phyloP scores from a whole-genome alignment of 345 rosid species.

The Abelmoschus esculentus region DNA sequence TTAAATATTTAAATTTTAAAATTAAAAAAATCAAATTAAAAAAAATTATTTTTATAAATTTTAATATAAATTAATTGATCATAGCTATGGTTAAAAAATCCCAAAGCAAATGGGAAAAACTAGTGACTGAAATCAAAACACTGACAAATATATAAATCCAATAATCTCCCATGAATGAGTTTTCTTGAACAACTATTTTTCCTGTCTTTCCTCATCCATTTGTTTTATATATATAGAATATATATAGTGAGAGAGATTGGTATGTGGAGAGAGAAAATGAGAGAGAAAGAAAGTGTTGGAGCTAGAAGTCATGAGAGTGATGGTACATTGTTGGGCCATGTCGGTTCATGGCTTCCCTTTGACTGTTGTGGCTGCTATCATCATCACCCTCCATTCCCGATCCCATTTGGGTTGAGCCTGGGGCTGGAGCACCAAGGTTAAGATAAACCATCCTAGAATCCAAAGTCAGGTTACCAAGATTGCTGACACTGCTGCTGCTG shows the following conservation, averaged over 20 bases:
- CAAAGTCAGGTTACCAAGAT: conserved; percentile 33
- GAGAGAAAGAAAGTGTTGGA: background rate
- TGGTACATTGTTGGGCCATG: background rate
- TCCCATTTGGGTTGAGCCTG: conserved; percentile 38
- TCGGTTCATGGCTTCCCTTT: conserved; percentile 17
- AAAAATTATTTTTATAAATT: too few species aligned
- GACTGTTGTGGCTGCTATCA: conserved; percentile 38
- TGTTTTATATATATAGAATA: background rate
- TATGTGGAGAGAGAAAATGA: too few species aligned
- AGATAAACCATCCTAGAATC: conserved; percentile 88
- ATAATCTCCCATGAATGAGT: conserved; percentile 17
- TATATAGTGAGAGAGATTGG: background rate
- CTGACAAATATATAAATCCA: conserved; percentile 18
- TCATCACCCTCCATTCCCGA: conserved; percentile 55
- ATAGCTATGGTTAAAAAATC: conserved; percentile 22
- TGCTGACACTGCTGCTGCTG: conserved; percentile 31
- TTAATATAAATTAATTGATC: too few species aligned
- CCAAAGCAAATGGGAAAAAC: background rate
- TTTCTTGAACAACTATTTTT: conserved; percentile 11
- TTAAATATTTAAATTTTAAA: too few species aligned
- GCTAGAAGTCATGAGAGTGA: background rate
- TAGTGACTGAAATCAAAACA: background rate
- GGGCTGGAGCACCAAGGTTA: conserved; percentile 56
- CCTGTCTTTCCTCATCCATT: conserved; percentile 18
- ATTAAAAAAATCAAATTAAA: too few species aligned